Base-by-base conservation (phyloP, 2,329 filamentous ascomycete species). In the Cercospora nicotianae region DNA sequence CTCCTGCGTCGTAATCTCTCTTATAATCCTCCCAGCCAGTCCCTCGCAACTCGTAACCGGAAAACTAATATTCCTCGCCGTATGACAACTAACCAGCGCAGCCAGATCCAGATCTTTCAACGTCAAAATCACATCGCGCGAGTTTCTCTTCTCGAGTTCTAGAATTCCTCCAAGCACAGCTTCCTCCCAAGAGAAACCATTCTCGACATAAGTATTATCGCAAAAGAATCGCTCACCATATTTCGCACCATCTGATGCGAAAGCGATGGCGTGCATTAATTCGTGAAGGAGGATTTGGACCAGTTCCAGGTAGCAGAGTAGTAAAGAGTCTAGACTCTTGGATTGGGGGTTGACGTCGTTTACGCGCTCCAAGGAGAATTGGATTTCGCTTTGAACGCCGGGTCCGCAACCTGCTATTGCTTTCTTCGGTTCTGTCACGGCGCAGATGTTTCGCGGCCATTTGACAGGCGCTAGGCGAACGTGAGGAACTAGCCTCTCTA, bases 251-350 rank as follows among this genome's bases (percentile, higher is more conserved):
- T 53, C 31, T 1, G 31, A 33, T 10, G 62, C 62, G 39, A 58
- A 64, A 3, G 33, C 53, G 10, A 64, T 64, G 5, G 51, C 62
- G 36, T 64, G 62, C 30, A 64, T 45, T 18, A 64, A 36, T 30
- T 64, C 62, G 26, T 64, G 62, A 3, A 64, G 18, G 4, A 64
- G 33, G 6, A 53, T 64, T 18, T 57, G 51, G 4, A 53, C 62
- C 12, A 64, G 33, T 9, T 64, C 48, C 1, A 39, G 31, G 16
- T 57, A 64, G 33, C 53, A 57, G 2, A 64, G 33, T 4, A 45
- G 51, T 13, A 64, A 9, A 3, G 30, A 36, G 30, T 55, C 30
- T 3, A 42, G 20, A 20, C 26, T 57, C 7, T 55, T 57, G 2
- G 26, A 13, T 18, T 5, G n/a, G 3, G 61, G 61, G 7, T 26